Conservation (phyloP, 306 rosid species). For the Citrullus mucosospermus region DNA sequence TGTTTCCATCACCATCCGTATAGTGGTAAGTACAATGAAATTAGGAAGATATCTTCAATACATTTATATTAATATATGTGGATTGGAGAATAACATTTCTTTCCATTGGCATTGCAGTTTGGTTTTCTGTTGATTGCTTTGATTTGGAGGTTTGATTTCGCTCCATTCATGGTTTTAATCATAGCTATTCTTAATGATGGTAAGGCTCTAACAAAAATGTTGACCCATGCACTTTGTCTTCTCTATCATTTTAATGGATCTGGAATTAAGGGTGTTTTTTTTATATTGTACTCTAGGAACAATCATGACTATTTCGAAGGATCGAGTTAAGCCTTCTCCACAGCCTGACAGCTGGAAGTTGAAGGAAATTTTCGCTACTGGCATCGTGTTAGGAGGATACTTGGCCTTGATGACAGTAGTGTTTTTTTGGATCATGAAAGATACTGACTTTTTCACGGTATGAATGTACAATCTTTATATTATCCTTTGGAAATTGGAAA, state of each 20-base stretch:
- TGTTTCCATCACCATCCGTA: constrained; percentile 95
- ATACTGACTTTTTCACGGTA: constrained; percentile 75
- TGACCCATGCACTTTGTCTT: not conserved
- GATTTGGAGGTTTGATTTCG: constrained; percentile 93
- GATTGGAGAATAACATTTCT: not conserved
- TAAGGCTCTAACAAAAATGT: constrained; percentile 17
- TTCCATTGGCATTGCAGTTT: constrained; percentile 43
- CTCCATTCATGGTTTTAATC: constrained; percentile 96
- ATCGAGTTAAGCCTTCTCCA: constrained; percentile 96
- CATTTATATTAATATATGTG: not conserved
- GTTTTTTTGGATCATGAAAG: constrained; percentile 71
- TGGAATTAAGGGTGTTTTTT: not conserved
- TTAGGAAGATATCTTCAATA: no score
- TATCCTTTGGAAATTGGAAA: not conserved
- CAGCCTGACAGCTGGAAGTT: constrained; percentile 91
- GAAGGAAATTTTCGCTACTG: constrained; percentile 92
- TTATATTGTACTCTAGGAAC: constrained; percentile 42
- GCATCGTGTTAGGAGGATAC: constrained; percentile 90
- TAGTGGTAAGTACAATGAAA: constrained; percentile 62
- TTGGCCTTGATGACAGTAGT: constrained; percentile 91
- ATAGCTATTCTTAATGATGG: constrained; percentile 94
- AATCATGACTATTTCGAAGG: constrained; percentile 97
- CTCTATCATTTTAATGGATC: not conserved
- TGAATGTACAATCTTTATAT: not conserved
- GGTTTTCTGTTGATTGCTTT: constrained; percentile 92